These are phyloP conservation scores for Baudoinia panamericana DNA, from an alignment of 495 filamentous ascomycete species.

Conservation along the genomic window DNA sequence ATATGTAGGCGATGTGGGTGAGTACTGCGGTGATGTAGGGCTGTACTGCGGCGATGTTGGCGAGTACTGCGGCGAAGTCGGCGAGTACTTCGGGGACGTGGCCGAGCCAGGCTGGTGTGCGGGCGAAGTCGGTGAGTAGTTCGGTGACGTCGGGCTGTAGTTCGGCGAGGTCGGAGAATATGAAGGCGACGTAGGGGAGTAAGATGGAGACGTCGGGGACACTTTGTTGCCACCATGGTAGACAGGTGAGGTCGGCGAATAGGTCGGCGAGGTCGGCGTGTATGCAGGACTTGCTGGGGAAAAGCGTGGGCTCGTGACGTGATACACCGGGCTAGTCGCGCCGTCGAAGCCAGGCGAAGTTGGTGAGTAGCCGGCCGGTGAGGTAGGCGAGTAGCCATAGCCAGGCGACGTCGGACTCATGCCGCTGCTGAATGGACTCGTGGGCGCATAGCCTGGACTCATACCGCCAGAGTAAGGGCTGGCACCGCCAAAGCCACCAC, in stretches of 20 bases:
- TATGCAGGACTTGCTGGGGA: constrained; percentile 29
- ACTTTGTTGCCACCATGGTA: constrained; percentile 37
- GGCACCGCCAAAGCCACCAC: constrained; percentile 40
- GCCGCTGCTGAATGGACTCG: constrained; percentile 57
- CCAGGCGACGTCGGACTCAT: constrained; percentile 61
- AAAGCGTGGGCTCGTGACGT: constrained; percentile 60
- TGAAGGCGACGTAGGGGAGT: constrained; percentile 54
- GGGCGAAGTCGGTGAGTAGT: constrained; percentile 28
- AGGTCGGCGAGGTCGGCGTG: constrained; percentile 33
- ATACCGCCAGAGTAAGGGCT: constrained; percentile 51
- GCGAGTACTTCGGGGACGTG: constrained; percentile 33
- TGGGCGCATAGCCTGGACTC: constrained; percentile 62
- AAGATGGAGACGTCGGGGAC: constrained; percentile 35
- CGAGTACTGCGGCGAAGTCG: constrained; percentile 53
- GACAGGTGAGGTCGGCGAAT: constrained; percentile 48
- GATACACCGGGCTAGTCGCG: constrained; percentile 29
- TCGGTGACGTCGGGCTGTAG: constrained; percentile 57
- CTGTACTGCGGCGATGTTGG: constrained; percentile 71
- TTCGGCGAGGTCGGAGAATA: constrained; percentile 68
- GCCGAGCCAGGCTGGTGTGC: constrained; percentile 32
- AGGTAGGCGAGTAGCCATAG: constrained; percentile 70
- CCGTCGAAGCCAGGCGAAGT: constrained; percentile 35
- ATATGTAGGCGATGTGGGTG: constrained; percentile 41
- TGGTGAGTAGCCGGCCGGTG: constrained; percentile 51
- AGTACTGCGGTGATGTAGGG: constrained; percentile 54